Conservation (phyloP, 192 early-diverging fungal species). For the Gryganskiella cystojenkinii region DNA sequence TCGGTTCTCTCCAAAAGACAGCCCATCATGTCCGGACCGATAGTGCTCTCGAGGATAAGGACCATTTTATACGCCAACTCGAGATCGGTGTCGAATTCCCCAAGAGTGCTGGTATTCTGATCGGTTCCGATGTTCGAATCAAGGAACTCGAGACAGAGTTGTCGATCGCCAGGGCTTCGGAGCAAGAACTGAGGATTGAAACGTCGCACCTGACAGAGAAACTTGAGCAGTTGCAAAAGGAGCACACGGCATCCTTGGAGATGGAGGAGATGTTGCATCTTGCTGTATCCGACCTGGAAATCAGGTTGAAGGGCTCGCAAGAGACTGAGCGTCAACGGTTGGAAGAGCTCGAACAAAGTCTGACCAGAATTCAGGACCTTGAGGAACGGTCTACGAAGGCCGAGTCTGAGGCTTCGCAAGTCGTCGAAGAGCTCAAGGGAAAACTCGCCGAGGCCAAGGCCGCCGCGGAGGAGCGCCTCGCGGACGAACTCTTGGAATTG, state of each 20-base stretch:
- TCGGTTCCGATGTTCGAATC: not conserved
- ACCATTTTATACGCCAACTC: conserved; percentile 8
- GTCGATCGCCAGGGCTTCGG: conserved; percentile 23
- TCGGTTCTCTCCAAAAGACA: conserved; percentile 1
- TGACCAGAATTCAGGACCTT: conserved; percentile 40
- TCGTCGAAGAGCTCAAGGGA: conserved; percentile 34
- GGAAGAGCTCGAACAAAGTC: conserved; percentile 28
- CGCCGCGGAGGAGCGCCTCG: conserved; percentile 14
- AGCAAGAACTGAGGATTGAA: conserved; percentile 26
- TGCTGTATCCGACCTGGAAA: conserved; percentile 33
- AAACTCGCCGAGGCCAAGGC: conserved; percentile 35
- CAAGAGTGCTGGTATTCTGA: not conserved
- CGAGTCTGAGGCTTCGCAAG: conserved; percentile 27
- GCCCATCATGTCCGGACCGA: conserved; percentile 6
- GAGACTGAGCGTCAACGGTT: conserved; percentile 12
- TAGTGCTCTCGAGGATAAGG: conserved; percentile 4
- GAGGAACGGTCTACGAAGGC: conserved; percentile 45
- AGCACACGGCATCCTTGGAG: conserved; percentile 5
- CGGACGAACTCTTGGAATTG: conserved; percentile 25
- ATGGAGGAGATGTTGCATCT: conserved; percentile 47
- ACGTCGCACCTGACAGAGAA: conserved; percentile 15
- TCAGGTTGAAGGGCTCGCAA: conserved; percentile 13
- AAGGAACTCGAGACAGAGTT: conserved; percentile 31
- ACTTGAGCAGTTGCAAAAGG: conserved; percentile 28
- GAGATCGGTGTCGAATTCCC: not conserved